Percentiles rank a stretch among this genome's conserved stretches.
Evolutionary conservation across 495 filamentous ascomycete species (phyloP).

Genomic region (Talaromyces trachyspermus): DNA sequence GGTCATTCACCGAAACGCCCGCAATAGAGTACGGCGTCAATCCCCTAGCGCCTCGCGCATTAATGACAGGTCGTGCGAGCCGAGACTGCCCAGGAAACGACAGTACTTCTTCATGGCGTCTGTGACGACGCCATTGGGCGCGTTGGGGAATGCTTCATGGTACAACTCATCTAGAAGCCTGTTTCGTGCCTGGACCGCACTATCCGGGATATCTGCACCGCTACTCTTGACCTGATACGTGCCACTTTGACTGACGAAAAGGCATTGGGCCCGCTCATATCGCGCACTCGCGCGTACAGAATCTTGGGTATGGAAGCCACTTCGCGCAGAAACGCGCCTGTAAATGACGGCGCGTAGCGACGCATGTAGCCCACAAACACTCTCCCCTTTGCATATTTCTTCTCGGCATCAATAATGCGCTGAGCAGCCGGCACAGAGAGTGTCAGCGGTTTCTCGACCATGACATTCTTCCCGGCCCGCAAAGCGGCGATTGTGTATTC

Average conservation of each 20-base stretch:
- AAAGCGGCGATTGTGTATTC: slow-evolving; percentile 42
- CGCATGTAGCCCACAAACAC: slow-evolving; percentile 51
- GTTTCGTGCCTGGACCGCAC: slow-evolving; percentile 16
- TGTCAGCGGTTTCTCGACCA: slow-evolving; percentile 50
- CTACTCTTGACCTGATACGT: slow-evolving; percentile 31
- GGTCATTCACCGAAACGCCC: slow-evolving; percentile 35
- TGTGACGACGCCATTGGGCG: slow-evolving; percentile 13
- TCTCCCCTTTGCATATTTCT: slow-evolving; percentile 19
- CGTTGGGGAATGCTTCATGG: slow-evolving; percentile 17
- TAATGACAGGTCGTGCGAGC: slow-evolving; percentile 47
- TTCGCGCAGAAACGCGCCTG: slow-evolving; percentile 39
- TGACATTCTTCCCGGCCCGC: slow-evolving; percentile 41
- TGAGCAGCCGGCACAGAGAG: slow-evolving; percentile 32
- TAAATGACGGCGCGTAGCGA: slow-evolving; percentile 45
- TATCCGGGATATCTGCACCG: slow-evolving; percentile 20
- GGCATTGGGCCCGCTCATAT: slow-evolving; percentile 45
- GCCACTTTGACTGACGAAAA: slow-evolving; percentile 42
- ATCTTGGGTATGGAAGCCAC: slow-evolving; percentile 38
- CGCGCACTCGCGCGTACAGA: slow-evolving; percentile 44
- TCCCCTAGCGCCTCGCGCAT: slow-evolving; percentile 50
- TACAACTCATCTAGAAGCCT: slow-evolving; percentile 15
- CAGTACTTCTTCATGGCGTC: slow-evolving; percentile 26
- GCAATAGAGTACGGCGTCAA: slow-evolving; percentile 30
- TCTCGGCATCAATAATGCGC: slow-evolving; percentile 36
- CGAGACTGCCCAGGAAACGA: slow-evolving; percentile 38